These are phyloP conservation scores for Punctularia strigosozonata DNA, from an alignment of 768 basidiomycete genomes.

Conservation along the genomic window DNA sequence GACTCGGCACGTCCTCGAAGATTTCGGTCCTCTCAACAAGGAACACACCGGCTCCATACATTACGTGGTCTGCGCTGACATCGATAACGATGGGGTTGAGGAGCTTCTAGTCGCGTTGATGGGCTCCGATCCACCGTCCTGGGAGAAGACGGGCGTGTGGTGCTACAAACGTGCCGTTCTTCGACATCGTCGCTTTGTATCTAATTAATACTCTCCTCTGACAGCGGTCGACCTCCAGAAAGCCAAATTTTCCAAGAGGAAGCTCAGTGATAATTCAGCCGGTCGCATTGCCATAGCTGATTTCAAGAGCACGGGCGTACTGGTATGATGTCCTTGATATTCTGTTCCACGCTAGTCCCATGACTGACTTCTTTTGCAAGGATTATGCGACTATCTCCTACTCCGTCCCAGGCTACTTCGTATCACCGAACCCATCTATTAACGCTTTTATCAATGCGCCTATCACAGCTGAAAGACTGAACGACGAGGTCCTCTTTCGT, in stretches of 20 bases:
- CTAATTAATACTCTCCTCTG: too few species aligned
- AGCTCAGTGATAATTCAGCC: constrained; percentile 11
- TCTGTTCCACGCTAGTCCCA: background rate
- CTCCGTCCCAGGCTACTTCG: constrained; percentile 18
- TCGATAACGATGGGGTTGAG: constrained; percentile 8
- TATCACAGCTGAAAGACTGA: constrained; percentile 9
- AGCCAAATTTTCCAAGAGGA: constrained; percentile 8
- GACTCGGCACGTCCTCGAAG: constrained; percentile 12
- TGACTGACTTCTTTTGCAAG: constrained; percentile 7
- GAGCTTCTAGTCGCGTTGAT: constrained; percentile 13
- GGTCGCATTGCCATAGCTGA: constrained; percentile 9
- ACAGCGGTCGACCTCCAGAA: constrained; percentile 7
- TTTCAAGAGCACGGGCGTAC: background rate
- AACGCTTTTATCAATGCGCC: constrained; percentile 4
- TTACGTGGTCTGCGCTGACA: constrained; percentile 9
- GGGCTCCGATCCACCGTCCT: constrained; percentile 10
- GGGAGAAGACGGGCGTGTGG: too few species aligned
- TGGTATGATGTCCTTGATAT: background rate
- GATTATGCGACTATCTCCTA: constrained; percentile 18
- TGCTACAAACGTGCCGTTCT: too few species aligned
- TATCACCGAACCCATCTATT: constrained; percentile 13
- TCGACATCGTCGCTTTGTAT: too few species aligned
- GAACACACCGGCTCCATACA: constrained; percentile 13
- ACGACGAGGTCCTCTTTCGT: constrained; percentile 13
- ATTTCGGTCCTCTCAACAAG: constrained; percentile 12